Conservation (phyloP, 495 filamentous ascomycete genomes). For the Tuber calosporum region DNA sequence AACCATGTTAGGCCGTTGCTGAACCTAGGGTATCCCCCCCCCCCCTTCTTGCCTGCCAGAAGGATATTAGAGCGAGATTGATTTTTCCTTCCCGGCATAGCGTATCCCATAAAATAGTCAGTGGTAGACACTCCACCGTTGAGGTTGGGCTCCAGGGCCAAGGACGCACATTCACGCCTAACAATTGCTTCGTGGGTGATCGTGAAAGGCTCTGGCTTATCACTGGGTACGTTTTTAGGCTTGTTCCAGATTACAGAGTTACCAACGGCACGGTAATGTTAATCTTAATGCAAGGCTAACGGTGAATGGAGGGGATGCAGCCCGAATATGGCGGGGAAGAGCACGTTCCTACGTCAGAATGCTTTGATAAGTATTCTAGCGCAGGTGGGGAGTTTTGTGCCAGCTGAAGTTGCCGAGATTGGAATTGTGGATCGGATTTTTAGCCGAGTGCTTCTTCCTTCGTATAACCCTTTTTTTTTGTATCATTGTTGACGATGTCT, state of each 20-base stretch:
- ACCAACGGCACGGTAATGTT: not conserved
- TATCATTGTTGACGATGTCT: not conserved
- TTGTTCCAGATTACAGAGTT: not conserved
- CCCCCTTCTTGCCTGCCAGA: not conserved
- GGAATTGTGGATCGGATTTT: conserved; percentile 89
- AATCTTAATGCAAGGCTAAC: not conserved
- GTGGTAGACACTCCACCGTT: conserved; percentile 83
- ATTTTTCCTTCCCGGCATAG: conserved; percentile 13
- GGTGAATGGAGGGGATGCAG: conserved; percentile 9
- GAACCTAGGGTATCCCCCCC: conserved; percentile 47
- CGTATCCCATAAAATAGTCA: conserved; percentile 59
- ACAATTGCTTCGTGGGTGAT: conserved; percentile 73
- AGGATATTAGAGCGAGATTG: not conserved
- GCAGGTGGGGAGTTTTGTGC: conserved; percentile 85
- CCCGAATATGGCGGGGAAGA: conserved; percentile 99
- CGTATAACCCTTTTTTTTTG: conserved; percentile 11
- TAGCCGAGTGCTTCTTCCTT: conserved; percentile 50
- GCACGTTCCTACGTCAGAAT: conserved; percentile 89
- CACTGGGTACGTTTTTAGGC: conserved; percentile 53
- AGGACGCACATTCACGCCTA: conserved; percentile 74
- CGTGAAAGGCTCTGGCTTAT: conserved; percentile 74
- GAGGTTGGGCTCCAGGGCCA: conserved; percentile 70
- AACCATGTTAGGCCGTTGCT: conserved; percentile 65
- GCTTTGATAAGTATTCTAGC: conserved; percentile 88
- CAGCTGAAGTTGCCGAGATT: conserved; percentile 73